phyloP scores from a whole-genome alignment of 495 filamentous ascomycete genomes.

The Aspergillus nanangensis region DNA sequence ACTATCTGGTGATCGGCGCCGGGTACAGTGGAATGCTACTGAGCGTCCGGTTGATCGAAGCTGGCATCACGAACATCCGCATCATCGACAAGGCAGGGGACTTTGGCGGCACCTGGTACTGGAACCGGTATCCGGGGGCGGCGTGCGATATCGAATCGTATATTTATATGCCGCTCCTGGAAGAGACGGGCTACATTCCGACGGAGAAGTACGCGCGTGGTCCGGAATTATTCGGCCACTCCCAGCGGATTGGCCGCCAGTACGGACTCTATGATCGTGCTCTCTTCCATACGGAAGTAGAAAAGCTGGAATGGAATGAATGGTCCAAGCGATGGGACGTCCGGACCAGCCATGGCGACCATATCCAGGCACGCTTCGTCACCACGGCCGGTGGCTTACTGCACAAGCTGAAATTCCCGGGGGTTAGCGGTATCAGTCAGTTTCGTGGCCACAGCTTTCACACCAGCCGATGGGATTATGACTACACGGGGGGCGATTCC shows the following conservation, averaged over 20 bases:
- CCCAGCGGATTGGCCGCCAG: slow-evolving; percentile 20
- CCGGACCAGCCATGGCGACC: neutral
- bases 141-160: slow-evolving; percentile 26
- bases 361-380: slow-evolving; percentile 1
- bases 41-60: neutral
- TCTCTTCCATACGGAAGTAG: neutral
- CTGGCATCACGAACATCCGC: neutral
- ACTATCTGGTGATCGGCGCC: neutral
- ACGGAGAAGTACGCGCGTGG: slow-evolving; percentile 25
- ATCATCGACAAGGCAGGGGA: slow-evolving; percentile 42
- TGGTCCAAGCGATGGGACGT: neutral
- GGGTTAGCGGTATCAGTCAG: slow-evolving; percentile 6
- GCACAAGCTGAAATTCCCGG: slow-evolving; percentile 20
- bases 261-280: slow-evolving; percentile 19
- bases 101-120: slow-evolving; percentile 51
- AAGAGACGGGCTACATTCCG: slow-evolving; percentile 56
- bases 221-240: slow-evolving; percentile 21
- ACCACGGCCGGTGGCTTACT: slow-evolving; percentile 8
- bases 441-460: slow-evolving; percentile 27
- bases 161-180: slow-evolving; percentile 48
- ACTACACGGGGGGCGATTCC: slow-evolving; percentile 39
- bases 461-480: slow-evolving; percentile 31
- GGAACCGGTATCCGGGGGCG: slow-evolving; percentile 35
- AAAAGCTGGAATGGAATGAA: neutral
- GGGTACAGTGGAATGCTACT: neutral